These are phyloP conservation scores for Abelmoschus esculentus DNA, from an alignment of 345 rosid species.

Conservation along the genomic window DNA sequence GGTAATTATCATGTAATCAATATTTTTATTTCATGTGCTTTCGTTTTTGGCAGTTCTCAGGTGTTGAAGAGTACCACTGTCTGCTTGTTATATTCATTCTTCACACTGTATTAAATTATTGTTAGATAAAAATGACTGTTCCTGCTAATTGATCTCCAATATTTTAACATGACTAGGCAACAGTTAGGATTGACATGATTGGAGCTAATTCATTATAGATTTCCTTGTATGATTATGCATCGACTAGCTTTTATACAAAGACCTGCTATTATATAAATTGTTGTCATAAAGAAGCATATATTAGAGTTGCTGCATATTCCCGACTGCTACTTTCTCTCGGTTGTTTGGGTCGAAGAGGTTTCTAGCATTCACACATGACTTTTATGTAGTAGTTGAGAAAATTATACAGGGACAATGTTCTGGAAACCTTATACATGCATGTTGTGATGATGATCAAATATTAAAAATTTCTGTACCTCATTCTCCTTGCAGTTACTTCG, in stretches of 20 bases:
- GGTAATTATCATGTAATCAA: neutral
- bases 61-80: neutral
- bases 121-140: neutral
- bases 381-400: slow-evolving; percentile 1
- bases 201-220: neutral
- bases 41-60: neutral
- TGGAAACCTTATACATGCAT: neutral
- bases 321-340: neutral
- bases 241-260: neutral
- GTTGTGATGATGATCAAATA: neutral
- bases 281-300: neutral
- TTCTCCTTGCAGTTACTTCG: too few species aligned
- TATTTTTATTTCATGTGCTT: neutral
- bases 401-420: neutral
- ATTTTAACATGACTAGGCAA: neutral
- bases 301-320: neutral
- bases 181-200: neutral
- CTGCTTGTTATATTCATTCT: neutral
- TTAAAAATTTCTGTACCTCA: too few species aligned
- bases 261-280: neutral
- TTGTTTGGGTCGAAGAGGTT: neutral
- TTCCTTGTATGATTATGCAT: neutral
- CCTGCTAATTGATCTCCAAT: neutral
- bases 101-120: neutral
- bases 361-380: neutral